Percentiles rank a stretch among this genome's conserved stretches.
These are phyloP conservation scores for Trichoderma virens DNA, from an alignment of 495 filamentous ascomycete species.

Conservation along the genomic window DNA sequence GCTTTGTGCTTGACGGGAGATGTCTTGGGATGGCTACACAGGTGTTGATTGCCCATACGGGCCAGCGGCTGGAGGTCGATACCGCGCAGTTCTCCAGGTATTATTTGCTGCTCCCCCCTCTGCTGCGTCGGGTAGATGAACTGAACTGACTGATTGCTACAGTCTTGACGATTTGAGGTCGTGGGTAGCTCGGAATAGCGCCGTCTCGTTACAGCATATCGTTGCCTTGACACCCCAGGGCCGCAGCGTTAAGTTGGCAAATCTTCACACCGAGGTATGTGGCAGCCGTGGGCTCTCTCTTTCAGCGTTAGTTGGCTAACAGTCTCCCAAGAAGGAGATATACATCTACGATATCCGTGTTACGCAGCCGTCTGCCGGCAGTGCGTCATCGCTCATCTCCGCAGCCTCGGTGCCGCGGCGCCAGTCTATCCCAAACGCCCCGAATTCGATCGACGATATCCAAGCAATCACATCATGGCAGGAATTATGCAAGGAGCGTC, in stretches of 20 bases:
- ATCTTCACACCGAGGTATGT: slow-evolving; percentile 66
- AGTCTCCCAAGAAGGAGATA: slow-evolving; percentile 86
- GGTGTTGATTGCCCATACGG: slow-evolving; percentile 82
- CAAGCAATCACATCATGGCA: slow-evolving; percentile 76
- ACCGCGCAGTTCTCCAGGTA: slow-evolving; percentile 61
- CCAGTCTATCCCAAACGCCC: slow-evolving; percentile 51
- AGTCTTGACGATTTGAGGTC: slow-evolving; percentile 58
- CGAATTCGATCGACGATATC: slow-evolving; percentile 64
- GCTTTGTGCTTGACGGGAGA: slow-evolving; percentile 19
- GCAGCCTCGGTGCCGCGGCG: slow-evolving; percentile 50
- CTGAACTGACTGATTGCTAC: slow-evolving; percentile 5
- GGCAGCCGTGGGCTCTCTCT: no score
- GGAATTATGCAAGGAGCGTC: slow-evolving; percentile 64
- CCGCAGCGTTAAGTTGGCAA: slow-evolving; percentile 69
- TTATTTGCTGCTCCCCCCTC: slow-evolving; percentile 24
- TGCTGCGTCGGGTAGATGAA: background rate
- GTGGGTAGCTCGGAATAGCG: slow-evolving; percentile 58
- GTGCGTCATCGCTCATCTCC: slow-evolving; percentile 34
- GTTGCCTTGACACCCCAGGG: slow-evolving; percentile 78
- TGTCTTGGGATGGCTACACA: slow-evolving; percentile 54
- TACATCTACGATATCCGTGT: slow-evolving; percentile 77
- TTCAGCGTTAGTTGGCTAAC: no score
- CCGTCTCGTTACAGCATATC: slow-evolving; percentile 61
- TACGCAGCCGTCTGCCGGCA: slow-evolving; percentile 38
- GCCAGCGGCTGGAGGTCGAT: slow-evolving; percentile 71